phyloP scores from a whole-genome alignment of 2,329 filamentous ascomycete species.

The Endoconidiophora laricicola region DNA sequence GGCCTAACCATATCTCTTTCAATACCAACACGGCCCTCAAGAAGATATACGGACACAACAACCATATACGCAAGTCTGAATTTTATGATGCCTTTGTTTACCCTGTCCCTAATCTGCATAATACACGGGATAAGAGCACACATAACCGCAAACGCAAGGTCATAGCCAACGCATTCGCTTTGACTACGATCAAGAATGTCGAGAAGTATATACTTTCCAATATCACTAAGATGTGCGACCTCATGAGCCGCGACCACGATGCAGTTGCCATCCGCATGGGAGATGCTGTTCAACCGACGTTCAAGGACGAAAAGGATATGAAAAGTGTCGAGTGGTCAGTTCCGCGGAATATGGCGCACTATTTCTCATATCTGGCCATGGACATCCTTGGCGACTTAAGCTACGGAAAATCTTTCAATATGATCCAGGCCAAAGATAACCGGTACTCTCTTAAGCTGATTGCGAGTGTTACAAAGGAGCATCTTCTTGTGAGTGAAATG shows the following conservation, averaged over 20 bases:
- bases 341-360: conserved; percentile 45
- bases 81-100: conserved; percentile 62
- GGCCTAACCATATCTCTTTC: conserved; percentile 61
- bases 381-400: conserved; percentile 44
- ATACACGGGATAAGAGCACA: conserved; percentile 48
- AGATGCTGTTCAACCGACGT: background rate
- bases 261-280: conserved; percentile 16
- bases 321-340: conserved; percentile 28
- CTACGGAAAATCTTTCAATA: conserved; percentile 46
- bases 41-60: conserved; percentile 46
- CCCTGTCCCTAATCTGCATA: conserved; percentile 56
- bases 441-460: conserved; percentile 51
- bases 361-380: conserved; percentile 46
- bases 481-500: conserved; percentile 41
- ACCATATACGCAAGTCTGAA: conserved; percentile 47
- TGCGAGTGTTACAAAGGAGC: conserved; percentile 49
- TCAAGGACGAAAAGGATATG: conserved; percentile 28
- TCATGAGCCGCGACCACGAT: conserved; percentile 27
- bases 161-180: conserved; percentile 55
- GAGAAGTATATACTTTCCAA: conserved; percentile 50
- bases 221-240: conserved; percentile 47
- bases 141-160: conserved; percentile 58
- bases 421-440: conserved; percentile 40
- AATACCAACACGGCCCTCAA: conserved; percentile 54
- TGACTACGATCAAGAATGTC: conserved; percentile 48